Evolutionary conservation across 495 filamentous ascomycete genomes (phyloP), one percentile per base, ranked within the genome.

Genomic region (Talaromyces trachyspermus): DNA sequence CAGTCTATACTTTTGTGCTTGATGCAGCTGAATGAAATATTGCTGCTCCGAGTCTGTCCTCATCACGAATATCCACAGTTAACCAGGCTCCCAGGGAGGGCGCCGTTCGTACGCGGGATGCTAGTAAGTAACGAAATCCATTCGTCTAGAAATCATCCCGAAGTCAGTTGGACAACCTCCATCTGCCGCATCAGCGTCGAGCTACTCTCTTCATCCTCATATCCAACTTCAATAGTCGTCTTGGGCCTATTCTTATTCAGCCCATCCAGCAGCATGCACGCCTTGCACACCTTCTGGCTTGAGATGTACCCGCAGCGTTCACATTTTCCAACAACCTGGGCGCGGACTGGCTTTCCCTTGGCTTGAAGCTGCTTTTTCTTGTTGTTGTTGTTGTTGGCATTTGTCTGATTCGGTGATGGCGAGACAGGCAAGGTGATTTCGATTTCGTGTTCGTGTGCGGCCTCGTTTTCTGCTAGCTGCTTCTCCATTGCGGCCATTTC

Each of bases 401-500:
- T 22, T 17, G n/a, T n/a, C n/a, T 50, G 57, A 6, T 40, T 20
- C 1, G 46, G 35, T 10, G 15, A 29, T 10, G 7, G 45, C 12
- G 42, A 37, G 20, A 50, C 57, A 5, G 64, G 53, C 14, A 77
- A 46, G 12, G 75, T 73, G 47, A 96, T 73, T 53, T 95, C 88
- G 0, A 79, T 80, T 62, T 97, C 90, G 3, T 78, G 70, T 0
- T 62, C 74, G 29, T 75, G 68, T 7, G 80, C 81, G 2, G 68
- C 68, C 43, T 90, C 86, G 50, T 88, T 81, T 32, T 79, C 72
- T 20, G 74, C 69, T 17, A 98, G 67, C 57, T 81, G 77, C 61
- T 79, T 79, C 62, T 96, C 91, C 89, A 95, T 92, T 11, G 73
- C 79, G n/a, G 81, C 86, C 91, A 97, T 96, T 56, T 95, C 89